Percentiles rank a stretch among this genome's conserved stretches.
phyloP scores from a whole-genome alignment of 2,329 filamentous ascomycete genomes.

The Incumbomyces delicatus region DNA sequence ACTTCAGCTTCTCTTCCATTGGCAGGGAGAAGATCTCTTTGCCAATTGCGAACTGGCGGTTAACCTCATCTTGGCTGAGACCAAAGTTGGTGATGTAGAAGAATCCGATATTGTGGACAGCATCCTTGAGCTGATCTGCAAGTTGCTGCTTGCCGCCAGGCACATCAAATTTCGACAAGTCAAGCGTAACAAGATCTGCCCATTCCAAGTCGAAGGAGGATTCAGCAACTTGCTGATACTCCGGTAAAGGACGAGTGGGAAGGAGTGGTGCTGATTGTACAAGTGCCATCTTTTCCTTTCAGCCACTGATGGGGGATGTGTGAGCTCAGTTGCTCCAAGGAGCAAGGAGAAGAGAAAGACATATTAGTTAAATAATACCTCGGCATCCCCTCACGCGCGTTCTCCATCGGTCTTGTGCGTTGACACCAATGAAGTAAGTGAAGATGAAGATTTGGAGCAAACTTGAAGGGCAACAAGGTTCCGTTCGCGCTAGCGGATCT shows the following conservation, averaged over 20 bases:
- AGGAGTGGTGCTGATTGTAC: not conserved
- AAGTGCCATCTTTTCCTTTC: not conserved
- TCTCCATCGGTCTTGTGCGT: no score
- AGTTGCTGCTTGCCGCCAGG: constrained; percentile 46
- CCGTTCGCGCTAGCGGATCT: no score
- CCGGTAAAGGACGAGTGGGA: not conserved
- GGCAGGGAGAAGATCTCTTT: constrained; percentile 47
- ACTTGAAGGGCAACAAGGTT: no score
- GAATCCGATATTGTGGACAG: constrained; percentile 41
- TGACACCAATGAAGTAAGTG: no score
- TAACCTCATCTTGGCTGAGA: constrained; percentile 46
- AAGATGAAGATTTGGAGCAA: no score
- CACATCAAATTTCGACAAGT: constrained; percentile 44
- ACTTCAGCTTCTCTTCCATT: constrained; percentile 50
- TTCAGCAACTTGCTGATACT: constrained; percentile 1
- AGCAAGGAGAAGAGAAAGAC: no score
- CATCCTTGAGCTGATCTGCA: constrained; percentile 44
- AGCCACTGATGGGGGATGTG: no score
- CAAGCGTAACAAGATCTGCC: constrained; percentile 18
- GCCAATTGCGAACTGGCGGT: constrained; percentile 51
- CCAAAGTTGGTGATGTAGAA: constrained; percentile 56
- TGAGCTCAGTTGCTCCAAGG: no score
- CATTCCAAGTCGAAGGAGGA: constrained; percentile 15
- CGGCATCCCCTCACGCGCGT: no score
- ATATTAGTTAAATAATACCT: no score